Base-by-base conservation (phyloP, 371 early-diverging fungal species). In the Mucor indicus region DNA sequence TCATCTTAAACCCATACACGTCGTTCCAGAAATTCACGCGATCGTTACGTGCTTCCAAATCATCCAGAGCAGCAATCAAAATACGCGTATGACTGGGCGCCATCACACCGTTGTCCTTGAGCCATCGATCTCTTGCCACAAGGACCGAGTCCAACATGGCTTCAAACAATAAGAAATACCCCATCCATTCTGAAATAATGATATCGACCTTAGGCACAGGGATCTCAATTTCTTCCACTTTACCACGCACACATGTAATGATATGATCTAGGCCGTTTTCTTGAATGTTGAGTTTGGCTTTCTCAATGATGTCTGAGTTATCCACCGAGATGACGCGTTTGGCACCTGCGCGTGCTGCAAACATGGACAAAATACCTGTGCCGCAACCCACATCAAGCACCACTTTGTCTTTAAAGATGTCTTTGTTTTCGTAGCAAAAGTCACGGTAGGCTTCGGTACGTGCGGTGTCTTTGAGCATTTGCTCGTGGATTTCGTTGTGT, bases 161-260 rank as follows among this genome's bases (percentile, higher is more conserved):
- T 77, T 93, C 92, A 64, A 88, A 91, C 37, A 91, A 69, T 38
- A 91, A 72, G 55, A 87, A 90, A 67, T 93, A 93, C 1, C 93
- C 93, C 93, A 93, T 93, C 93, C 93, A 93, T 60, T 93, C 93
- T 0, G 89, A 89, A 31, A 93, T 81, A 48, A 93, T 91, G 40
- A 93, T 90, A 62, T 93, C 93, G 21, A 91, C 91, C 55, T 89
- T 79, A 33, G 76, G 53, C 2, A 78, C 88, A 24, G 93, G 93
- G 43, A 93, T 61, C 22, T 66, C 62, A 44, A 93, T 86, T 53
- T 93, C 91, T 60, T 93, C 93, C 39, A 93, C 86, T 55, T 86
- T 87, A 25, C 93, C 92, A 54, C 86, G 77, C 20, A 90, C 50
- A 19, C 66, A 80, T 24, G 79, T 74, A 42, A 93, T 89, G 38